A percentile compares a stretch with the other conserved stretches of the same genome.
Evolutionary conservation across 257 asterid genomes (phyloP).

Genomic region (Lithospermum erythrorhizon): DNA sequence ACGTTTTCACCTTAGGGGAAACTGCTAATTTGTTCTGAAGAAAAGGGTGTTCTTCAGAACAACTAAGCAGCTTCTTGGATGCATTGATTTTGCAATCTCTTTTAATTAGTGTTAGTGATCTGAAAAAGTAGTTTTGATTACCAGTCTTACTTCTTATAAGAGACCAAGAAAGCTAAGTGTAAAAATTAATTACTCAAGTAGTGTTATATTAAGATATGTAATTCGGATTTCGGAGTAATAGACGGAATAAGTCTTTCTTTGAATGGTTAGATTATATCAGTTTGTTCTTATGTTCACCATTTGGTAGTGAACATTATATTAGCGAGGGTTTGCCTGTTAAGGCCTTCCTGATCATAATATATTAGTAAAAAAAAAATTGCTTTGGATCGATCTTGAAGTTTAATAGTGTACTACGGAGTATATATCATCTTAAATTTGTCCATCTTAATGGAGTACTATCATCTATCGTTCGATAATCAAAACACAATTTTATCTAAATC

Average conservation of each 20-base stretch:
- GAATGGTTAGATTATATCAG: background rate
- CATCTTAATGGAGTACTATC: too few species aligned
- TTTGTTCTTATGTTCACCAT: slow-evolving; percentile 5
- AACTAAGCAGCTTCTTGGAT: slow-evolving; percentile 24
- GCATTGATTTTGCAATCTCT: background rate
- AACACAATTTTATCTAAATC: too few species aligned
- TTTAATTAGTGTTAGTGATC: background rate
- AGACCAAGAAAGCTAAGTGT: slow-evolving; percentile 5
- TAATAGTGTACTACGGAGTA: too few species aligned
- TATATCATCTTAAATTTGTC: too few species aligned
- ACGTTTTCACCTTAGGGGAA: slow-evolving; percentile 35
- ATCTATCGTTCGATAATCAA: too few species aligned
- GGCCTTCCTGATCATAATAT: too few species aligned
- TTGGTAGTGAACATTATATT: slow-evolving; percentile 6
- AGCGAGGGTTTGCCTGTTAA: background rate
- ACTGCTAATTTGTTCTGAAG: slow-evolving; percentile 71
- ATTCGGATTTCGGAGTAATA: background rate
- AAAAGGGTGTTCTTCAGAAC: slow-evolving; percentile 29
- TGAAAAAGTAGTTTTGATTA: background rate
- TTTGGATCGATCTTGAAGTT: too few species aligned
- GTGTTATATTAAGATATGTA: slow-evolving; percentile 7
- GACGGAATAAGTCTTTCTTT: slow-evolving; percentile 4
- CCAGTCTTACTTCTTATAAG: slow-evolving; percentile 4
- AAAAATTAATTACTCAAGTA: slow-evolving; percentile 9
- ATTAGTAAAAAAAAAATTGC: too few species aligned